Base-by-base conservation (phyloP, 805 yeast genomes). In the Kregervanrija fluxuum region DNA sequence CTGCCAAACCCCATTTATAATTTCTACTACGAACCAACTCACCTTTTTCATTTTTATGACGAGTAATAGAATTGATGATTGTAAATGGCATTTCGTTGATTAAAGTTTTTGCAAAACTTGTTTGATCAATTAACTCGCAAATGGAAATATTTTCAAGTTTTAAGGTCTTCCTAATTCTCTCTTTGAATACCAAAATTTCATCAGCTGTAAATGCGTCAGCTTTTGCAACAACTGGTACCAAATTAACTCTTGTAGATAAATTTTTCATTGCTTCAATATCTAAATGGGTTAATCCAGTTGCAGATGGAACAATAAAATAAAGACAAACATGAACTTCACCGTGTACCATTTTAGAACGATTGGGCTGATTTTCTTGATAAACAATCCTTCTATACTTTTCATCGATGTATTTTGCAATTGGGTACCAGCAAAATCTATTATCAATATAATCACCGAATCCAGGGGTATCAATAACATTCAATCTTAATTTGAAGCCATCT, bases 1-100 rank as follows among this genome's bases (percentile, higher is more conserved):
- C 95, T 11, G 86, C 85, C 16, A 76, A 62, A 0, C 97, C 97
- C 96, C 96, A 90, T 13, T 69, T 72, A 66, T 88, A 90, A 56
- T 74, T 73, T 56, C 96, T 74, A 13, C 93, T 95, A 50, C 84
- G 71, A 30, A 85, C 85, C 3, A 64, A 48, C 31, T 71, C 64
- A 9, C 80, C 80, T 9, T 66, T 65, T 3, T 62, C 53, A 41
- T 71, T 71, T 39, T 57, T 53, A 31, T 71, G 73, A 43, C 63
- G 65, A 10, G 72, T 70, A 49, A 73, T 80, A 2, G 95, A 77
- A 15, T 89, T 83, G 48, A 90, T 77, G 3, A 88, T 68, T 2
- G 87, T 70, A 60, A 74, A 88, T 0, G 97, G 96, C 53, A 77
- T 73, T 34, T 70, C 67, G 5, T 61, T 60, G 36, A 70, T 57